Conservation (phyloP, 148 eudicot species). For the Rhododendron mucronatum region DNA sequence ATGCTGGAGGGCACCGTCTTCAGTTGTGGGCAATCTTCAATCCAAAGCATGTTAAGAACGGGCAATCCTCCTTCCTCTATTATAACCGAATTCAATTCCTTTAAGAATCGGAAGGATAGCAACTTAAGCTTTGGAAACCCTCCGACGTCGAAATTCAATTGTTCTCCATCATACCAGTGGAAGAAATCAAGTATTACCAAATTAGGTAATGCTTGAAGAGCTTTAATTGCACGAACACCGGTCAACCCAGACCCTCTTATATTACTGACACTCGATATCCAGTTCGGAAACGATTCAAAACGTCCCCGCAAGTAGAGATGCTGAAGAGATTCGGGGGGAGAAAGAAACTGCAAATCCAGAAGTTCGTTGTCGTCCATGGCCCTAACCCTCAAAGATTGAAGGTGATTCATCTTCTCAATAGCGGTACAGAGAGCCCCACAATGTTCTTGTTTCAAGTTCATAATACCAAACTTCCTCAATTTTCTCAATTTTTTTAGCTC, state of each 20-base stretch:
- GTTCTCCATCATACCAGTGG: no score
- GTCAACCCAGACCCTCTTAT: no score
- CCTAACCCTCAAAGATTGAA: not conserved
- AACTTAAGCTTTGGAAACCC: no score
- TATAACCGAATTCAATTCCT: not conserved
- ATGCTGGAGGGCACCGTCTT: not conserved
- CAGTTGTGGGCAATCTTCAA: not conserved
- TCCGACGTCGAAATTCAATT: no score
- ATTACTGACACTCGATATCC: not conserved
- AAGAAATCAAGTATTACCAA: not conserved
- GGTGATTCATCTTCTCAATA: not conserved
- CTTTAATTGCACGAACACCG: not conserved
- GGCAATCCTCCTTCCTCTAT: conserved; percentile 6
- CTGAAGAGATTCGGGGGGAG: not conserved
- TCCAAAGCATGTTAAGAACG: not conserved
- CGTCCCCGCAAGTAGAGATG: not conserved
- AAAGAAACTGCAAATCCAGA: not conserved
- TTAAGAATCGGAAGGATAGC: no score
- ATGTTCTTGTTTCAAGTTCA: not conserved
- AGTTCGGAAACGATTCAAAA: not conserved
- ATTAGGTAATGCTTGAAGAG: not conserved
- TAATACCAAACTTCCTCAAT: not conserved
- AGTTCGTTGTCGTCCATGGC: not conserved
- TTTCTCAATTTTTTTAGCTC: not conserved
- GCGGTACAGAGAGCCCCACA: not conserved